Evolutionary conservation across 2,329 filamentous ascomycete genomes (phyloP).

Genomic region (Escovopsis weberi): DNA sequence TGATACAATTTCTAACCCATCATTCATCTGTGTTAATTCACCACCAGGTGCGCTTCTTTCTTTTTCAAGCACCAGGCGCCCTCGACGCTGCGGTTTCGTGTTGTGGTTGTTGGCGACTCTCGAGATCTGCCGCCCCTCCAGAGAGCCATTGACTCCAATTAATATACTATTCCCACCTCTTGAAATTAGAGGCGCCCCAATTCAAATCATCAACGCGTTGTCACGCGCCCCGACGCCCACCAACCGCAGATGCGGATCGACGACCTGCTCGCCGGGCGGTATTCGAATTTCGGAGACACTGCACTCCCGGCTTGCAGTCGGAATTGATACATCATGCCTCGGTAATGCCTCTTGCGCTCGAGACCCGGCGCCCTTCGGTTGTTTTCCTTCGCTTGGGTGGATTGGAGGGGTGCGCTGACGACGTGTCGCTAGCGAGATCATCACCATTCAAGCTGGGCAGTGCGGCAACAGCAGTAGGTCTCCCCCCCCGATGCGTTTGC

Average conservation of each 20-base stretch:
- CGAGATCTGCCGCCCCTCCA: too few species aligned
- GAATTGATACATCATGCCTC: constrained; percentile 12
- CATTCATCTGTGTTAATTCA: too few species aligned
- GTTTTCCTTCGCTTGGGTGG: constrained; percentile 6
- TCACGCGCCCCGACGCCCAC: constrained; percentile 3
- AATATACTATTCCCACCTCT: not conserved
- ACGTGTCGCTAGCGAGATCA: constrained; percentile 66
- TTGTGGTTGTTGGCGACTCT: too few species aligned
- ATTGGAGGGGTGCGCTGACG: constrained; percentile 1
- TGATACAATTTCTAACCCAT: too few species aligned
- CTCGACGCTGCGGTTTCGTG: too few species aligned
- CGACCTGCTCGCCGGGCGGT: too few species aligned
- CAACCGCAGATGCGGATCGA: not conserved
- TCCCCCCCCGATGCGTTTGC: constrained; percentile 2
- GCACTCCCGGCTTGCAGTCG: constrained; percentile 1
- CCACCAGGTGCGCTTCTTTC: too few species aligned
- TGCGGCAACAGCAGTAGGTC: constrained; percentile 96
- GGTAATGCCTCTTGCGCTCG: constrained; percentile 7
- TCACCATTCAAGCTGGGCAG: constrained; percentile 96
- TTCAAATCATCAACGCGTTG: not conserved
- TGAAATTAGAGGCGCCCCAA: not conserved
- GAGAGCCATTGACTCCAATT: too few species aligned
- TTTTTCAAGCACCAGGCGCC: too few species aligned
- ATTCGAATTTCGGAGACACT: not conserved
- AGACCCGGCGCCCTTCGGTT: constrained; percentile 2